Conservation (phyloP, 345 rosid species). For the Melastoma malabathricum region DNA sequence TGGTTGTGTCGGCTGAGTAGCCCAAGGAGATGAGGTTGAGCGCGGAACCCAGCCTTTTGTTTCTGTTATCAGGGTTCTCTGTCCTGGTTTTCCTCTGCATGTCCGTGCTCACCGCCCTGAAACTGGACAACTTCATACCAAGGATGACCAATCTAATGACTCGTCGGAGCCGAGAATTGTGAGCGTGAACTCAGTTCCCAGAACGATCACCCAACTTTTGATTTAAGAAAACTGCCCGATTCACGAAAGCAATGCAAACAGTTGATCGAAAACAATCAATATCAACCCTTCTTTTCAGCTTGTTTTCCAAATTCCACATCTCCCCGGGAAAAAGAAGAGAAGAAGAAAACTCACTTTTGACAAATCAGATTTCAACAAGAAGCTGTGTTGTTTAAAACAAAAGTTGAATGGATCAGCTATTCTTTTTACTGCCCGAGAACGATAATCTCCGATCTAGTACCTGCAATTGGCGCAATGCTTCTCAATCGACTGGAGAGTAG, state of each 20-base stretch:
- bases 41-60: conserved; percentile 26
- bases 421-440: conserved; percentile 60
- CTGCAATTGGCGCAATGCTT: conserved; percentile 54
- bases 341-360: too few relatives aligned
- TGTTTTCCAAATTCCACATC: too few relatives aligned
- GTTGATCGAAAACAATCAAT: too few relatives aligned
- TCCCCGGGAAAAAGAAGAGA: too few relatives aligned
- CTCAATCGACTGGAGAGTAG: too few relatives aligned
- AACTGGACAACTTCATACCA: conserved; percentile 13
- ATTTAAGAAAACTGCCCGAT: too few relatives aligned
- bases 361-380: background rate
- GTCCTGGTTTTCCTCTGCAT: conserved; percentile 35
- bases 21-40: conserved; percentile 30
- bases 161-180: too few relatives aligned
- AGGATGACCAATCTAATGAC: conserved; percentile 18
- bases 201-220: too few relatives aligned
- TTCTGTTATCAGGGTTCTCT: conserved; percentile 28
- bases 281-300: too few relatives aligned
- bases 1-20: conserved; percentile 12
- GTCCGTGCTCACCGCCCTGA: conserved; percentile 35
- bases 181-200: too few relatives aligned
- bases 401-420: conserved; percentile 19
- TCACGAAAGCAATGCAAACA: too few relatives aligned
- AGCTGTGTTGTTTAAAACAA: too few relatives aligned
- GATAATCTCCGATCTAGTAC: conserved; percentile 45